phyloP scores from a whole-genome alignment of 495 filamentous ascomycete genomes.

The Penicillium diatomitis region DNA sequence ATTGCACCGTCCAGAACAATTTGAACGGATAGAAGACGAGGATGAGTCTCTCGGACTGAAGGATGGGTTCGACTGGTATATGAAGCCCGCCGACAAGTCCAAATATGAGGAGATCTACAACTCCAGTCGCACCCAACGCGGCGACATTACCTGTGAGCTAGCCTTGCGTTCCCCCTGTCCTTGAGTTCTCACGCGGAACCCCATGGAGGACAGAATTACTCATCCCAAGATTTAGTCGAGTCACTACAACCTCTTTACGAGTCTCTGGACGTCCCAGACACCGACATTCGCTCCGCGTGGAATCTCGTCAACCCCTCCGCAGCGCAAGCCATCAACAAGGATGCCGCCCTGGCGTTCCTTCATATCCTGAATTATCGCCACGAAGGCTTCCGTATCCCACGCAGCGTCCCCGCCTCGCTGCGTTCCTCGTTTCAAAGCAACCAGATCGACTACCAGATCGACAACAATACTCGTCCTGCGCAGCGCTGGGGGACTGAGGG shows the following conservation, averaged over 20 bases:
- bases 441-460: constrained; percentile 89
- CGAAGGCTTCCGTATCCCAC: constrained; percentile 89
- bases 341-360: constrained; percentile 86
- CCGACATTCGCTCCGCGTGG: constrained; percentile 88
- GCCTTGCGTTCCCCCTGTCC: neutral
- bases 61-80: constrained; percentile 99
- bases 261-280: constrained; percentile 89
- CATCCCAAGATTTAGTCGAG: constrained; percentile 45
- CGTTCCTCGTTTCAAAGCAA: constrained; percentile 87
- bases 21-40: constrained; percentile 69
- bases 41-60: constrained; percentile 76
- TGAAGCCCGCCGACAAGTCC: constrained; percentile 77
- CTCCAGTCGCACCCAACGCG: constrained; percentile 74
- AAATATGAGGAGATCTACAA: constrained; percentile 96
- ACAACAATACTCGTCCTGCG: constrained; percentile 47
- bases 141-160: constrained; percentile 68
- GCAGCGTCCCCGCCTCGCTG: constrained; percentile 82
- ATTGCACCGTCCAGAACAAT: constrained; percentile 63
- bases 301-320: constrained; percentile 91
- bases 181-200: neutral
- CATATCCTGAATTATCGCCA: constrained; percentile 93
- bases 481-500: constrained; percentile 59
- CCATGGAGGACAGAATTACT: neutral
- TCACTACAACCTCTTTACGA: constrained; percentile 78
- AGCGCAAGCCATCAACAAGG: constrained; percentile 74